Evolutionary conservation across 2,329 filamentous ascomycete species (phyloP), one percentile per base, ranked within the genome.

Genomic region (Leptographium wingfieldii): DNA sequence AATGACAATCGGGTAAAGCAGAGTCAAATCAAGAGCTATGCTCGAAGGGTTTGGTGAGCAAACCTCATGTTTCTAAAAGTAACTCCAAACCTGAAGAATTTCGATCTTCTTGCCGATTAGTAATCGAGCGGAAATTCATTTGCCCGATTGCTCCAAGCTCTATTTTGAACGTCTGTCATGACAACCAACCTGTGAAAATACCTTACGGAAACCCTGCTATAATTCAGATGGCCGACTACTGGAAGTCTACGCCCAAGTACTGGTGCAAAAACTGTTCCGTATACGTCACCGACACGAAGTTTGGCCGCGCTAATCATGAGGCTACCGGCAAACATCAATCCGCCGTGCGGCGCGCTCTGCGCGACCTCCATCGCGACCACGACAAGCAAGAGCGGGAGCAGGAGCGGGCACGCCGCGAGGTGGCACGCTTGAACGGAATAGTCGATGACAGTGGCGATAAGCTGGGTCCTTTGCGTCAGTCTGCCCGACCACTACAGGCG

Each of bases 231-330:
- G 86, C 94, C 0, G 94, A 97, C 79, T 95, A 96, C 75, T 97
- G 94, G 94, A 97, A 97, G 72, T 96, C 92, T 25, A 96, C 92
- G 72, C 92, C 92, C 6, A 92, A 87, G 71, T 95, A 95, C 76
- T 97, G 92, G 91, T 99, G 94, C 82, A 97, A 97, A 73, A 90
- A 96, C 77, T 99, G 94, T 81, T 83, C 84, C 69, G 83, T 82
- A 70, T 97, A 85, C 73, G 88, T 99, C 56, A 88, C 90, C 73
- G 94, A 99, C 77, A 96, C 92, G 27, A 86, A 90, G 66, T 84
- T 96, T 72, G 92, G 96, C 72, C 87, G 86, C 67, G 80, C 85
- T 65, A 92, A 96, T 73, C 92, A 96, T 74, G 92, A 96, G 73
- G 83, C 88, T 31, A 95, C 90, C 0, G 86, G 77, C 16, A 90